Percentiles rank a stretch among this genome's conserved stretches.
Evolutionary conservation across 164 flowering plant genomes (phyloP).

Genomic region (Liriodendron chinense): DNA sequence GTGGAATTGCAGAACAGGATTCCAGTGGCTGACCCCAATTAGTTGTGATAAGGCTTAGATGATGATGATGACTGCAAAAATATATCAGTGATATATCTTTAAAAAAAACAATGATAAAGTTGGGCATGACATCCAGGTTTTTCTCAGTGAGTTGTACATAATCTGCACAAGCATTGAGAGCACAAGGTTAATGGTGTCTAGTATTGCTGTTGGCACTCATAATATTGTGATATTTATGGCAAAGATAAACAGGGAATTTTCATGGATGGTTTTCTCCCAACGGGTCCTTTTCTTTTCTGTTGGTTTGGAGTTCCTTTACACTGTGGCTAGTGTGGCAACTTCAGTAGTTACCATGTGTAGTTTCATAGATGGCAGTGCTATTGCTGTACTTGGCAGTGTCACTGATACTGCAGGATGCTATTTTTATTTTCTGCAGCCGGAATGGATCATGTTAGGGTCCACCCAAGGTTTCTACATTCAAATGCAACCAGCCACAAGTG

Average conservation of each 20-base stretch:
- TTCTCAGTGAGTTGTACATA: no score
- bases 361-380: background rate
- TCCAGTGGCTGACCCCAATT: no score
- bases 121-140: no score
- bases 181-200: no score
- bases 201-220: no score
- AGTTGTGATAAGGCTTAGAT: no score
- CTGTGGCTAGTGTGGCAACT: background rate
- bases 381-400: background rate
- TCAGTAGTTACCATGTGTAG: background rate
- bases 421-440: constrained; percentile 46
- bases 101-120: no score
- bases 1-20: no score
- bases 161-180: no score
- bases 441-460: constrained; percentile 94
- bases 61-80: no score
- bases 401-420: background rate
- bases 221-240: background rate
- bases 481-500: constrained; percentile 99
- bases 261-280: background rate
- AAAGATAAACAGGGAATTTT: background rate
- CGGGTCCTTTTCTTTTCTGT: background rate
- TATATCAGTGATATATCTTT: no score
- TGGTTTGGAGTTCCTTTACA: background rate
- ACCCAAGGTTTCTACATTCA: constrained; percentile 93